Evolutionary conservation across 2,329 filamentous ascomycete genomes (phyloP), one percentile per base, ranked within the genome.

Genomic region (Dactylonectria macrodidyma): DNA sequence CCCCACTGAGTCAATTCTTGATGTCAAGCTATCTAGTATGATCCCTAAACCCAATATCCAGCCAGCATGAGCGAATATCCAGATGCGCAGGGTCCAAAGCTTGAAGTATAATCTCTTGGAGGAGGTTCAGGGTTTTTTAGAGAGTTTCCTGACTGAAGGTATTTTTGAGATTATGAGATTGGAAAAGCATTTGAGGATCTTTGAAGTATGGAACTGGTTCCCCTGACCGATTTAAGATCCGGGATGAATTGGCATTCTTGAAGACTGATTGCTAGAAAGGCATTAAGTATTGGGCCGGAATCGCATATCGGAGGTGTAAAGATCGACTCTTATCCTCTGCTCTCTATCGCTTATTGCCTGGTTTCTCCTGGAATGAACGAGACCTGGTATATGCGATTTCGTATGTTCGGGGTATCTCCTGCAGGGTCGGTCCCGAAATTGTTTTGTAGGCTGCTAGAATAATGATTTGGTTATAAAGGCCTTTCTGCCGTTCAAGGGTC

Each of bases 11-110:
- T n/a, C n/a, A n/a, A n/a, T n/a, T n/a, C n/a, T n/a, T n/a, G n/a
- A n/a, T n/a, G n/a, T n/a, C n/a, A n/a, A n/a, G n/a, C n/a, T n/a
- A n/a, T n/a, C n/a, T n/a, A n/a, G n/a, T n/a, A n/a, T n/a, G n/a
- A n/a, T n/a, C n/a, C n/a, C n/a, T n/a, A n/a, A n/a, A n/a, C n/a
- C 65, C 65, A 30, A 67, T 12, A 9, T 67, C 19, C 5, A 67
- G 60, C 65, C 34, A 67, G 47, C 26, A 67, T 26, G 41, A 64
- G 30, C 51, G 26, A 10, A 64, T 55, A 14, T 65, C 41, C 33
- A 68, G 46, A 9, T 65, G 2, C 2, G 41, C 38, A 22, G 22
- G 24, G 36, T 66, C 14, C 10, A 68, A 47, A 33, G 46, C 19
- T n/a, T 36, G 44, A 1, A 68, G 26, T 9, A 66, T 11, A 8